Base-by-base conservation (phyloP, 1,139 yeast genomes). In the Pneumocystis murina region DNA sequence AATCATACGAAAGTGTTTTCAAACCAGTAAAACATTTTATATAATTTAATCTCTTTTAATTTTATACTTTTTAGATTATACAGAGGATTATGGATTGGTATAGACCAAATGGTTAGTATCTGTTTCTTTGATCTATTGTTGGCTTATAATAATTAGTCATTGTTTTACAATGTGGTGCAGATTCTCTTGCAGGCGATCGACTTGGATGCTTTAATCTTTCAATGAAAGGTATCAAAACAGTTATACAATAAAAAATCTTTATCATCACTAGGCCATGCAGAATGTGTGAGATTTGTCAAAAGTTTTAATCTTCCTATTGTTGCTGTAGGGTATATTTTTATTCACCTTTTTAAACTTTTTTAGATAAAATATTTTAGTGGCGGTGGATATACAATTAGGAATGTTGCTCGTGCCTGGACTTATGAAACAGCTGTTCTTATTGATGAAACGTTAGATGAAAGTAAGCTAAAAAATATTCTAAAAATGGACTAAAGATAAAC, bases 281-380 rank as follows among this genome's bases (percentile, higher is more conserved):
- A 89, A 72, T 91, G 97, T 77, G 95, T 91, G 40, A 83, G 84
- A 68, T 90, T 84, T 74, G 84, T 90, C 64, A 86, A 86, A 72
- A 81, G 90, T 28, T 90, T 90, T 74, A 89, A 89, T 5, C 78
- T 91, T 1, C 97, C 97, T 6, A 78, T 88, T 82, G 77, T 91
- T 73, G 96, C 91, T 12, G 75, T 91, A 14, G 97, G 97, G 35
- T 97, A 97, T 54, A 97, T 97, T 64, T 48, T 10, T 38, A 97
- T 97, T 2, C 91, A 91, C 74, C 20, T 24, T n/a, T 20, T 48
- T 20, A 3, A 24, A 24, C 10, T 24, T 48, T 48, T 41, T 41
- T 20, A 17, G 6, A 20, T 24, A 2, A 24, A 48, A 48, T 8
- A 16, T 10, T 43, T 24, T 48, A 48, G 55, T 24, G 55, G 55